Evolutionary conservation across 805 yeast genomes (phyloP), one percentile per base, ranked within the genome.

Genomic region (Candida loeiensis): DNA sequence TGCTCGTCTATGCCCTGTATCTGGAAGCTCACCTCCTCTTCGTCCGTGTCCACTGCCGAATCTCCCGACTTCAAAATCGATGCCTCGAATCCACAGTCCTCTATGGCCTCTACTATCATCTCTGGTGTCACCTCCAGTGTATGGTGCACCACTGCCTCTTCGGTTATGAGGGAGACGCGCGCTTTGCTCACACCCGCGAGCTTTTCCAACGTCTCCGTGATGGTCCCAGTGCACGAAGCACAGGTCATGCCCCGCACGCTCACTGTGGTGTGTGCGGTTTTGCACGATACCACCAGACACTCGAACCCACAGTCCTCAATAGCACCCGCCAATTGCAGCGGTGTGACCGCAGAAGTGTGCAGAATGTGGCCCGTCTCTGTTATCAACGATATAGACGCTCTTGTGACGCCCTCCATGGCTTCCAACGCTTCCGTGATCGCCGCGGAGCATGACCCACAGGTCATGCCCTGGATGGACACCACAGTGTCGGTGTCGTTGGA

Each of bases 371-470:
- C 96, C 36, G 78, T 76, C 48, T 85, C 93, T 0, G 95, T 86
- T 3, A 86, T 63, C 21, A 87, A 70, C 1, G 96, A 84, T 1
- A 90, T 86, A 2, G 74, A 69, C 0, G 73, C 86, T 4, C 60
- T 53, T 1, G 51, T 35, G 2, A 87, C 84, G 1, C 84, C 85
- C 0, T 64, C 61, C 6, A 77, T 40, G 0, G 54, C 54, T 40
- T 69, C 62, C 19, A 87, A 53, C 1, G 80, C 80, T 18, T 64
- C 61, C 0, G 81, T 76, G 15, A 91, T 77, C 0, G 93, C 67
- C 2, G 82, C 71, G 0, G 85, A 74, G 56, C 98, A 91, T 1
- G 95, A 76, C 2, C 93, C 82, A 55, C 97, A 91, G 2, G 98
- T 90, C 97, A 90, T 91, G 2, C 97, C 97, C 12, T 64, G 59